Conservation (phyloP, 805 yeast genomes). For the Suhomyces pyralidae region DNA sequence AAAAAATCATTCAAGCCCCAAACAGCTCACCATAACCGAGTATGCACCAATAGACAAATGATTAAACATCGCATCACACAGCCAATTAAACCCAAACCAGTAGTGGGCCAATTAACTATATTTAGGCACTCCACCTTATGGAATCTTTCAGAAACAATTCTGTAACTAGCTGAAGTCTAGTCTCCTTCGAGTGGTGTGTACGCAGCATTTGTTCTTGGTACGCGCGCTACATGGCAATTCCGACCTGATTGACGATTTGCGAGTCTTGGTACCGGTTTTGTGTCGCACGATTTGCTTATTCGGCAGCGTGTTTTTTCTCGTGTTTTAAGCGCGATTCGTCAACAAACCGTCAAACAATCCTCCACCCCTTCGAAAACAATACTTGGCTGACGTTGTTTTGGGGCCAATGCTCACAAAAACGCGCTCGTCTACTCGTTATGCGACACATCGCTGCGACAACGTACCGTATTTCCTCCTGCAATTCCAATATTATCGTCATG, state of each 20-base stretch:
- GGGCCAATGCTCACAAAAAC: not conserved
- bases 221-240: not conserved
- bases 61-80: not conserved
- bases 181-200: not conserved
- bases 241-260: not conserved
- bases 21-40: not conserved
- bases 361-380: not conserved
- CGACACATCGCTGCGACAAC: not conserved
- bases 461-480: not conserved
- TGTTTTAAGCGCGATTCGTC: not conserved
- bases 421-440: not conserved
- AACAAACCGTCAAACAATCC: not conserved
- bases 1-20: not conserved
- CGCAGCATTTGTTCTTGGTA: not conserved
- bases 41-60: not conserved
- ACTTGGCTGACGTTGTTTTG: not conserved
- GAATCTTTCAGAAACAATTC: not conserved
- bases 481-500: not conserved
- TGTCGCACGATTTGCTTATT: not conserved
- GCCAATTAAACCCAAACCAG: not conserved
- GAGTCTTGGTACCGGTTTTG: not conserved
- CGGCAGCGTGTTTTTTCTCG: not conserved
- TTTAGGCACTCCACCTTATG: not conserved
- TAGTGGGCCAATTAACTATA: not conserved
- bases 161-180: not conserved